phyloP scores from a whole-genome alignment of 2,329 filamentous ascomycete species.

The Ceratocystis ficicola region DNA sequence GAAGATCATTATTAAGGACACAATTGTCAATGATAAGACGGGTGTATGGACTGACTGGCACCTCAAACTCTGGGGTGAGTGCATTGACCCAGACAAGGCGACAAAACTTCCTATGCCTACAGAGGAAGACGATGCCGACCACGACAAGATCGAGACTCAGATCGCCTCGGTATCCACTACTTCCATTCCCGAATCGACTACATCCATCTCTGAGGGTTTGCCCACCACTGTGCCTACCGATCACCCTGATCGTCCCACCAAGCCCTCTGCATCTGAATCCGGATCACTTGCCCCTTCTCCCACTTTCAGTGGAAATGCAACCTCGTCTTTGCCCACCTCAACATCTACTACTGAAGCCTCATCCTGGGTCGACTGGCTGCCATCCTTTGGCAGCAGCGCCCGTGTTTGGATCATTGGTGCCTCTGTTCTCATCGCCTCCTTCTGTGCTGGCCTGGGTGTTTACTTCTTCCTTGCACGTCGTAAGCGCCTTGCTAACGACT shows the following conservation, averaged over 20 bases:
- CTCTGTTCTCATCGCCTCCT: conserved; percentile 68
- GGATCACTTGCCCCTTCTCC: conserved; percentile 34
- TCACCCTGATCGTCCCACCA: conserved; percentile 52
- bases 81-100: conserved; percentile 62
- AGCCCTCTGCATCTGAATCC: conserved; percentile 28
- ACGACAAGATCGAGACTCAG: conserved; percentile 54
- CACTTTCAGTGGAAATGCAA: conserved; percentile 34
- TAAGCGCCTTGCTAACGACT: conserved; percentile 59
- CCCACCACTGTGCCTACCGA: conserved; percentile 43
- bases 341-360: conserved; percentile 31
- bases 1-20: conserved; percentile 84
- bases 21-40: conserved; percentile 58
- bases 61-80: conserved; percentile 86
- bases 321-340: conserved; percentile 22
- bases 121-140: conserved; percentile 72
- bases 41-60: conserved; percentile 86
- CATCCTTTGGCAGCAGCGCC: conserved; percentile 77
- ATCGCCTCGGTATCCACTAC: conserved; percentile 33
- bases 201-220: conserved; percentile 41
- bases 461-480: conserved; percentile 73
- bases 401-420: conserved; percentile 91
- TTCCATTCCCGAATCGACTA: conserved; percentile 41
- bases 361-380: conserved; percentile 75
- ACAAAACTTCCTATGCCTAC: conserved; percentile 67
- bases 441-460: conserved; percentile 66